Base-by-base conservation (phyloP, 495 filamentous ascomycete species). In the Aspergillus carlsbadensis region DNA sequence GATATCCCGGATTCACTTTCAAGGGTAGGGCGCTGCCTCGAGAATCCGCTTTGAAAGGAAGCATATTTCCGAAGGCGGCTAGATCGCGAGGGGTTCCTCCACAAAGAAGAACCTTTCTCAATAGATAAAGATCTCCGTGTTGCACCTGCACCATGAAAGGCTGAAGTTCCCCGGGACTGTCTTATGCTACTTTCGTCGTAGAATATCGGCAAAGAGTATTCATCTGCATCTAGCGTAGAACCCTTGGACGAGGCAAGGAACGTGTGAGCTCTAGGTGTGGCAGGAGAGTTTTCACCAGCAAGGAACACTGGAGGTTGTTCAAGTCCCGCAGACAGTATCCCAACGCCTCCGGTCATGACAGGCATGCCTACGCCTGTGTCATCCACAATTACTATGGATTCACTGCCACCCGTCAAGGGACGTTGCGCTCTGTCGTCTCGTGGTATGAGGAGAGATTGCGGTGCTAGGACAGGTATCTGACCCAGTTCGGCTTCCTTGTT, bases 321-420 rank as follows among this genome's bases (percentile, higher is more conserved):
- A 7, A 47, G 29, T 13, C 56, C 53, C 6, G 36, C 15, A 26
- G 46, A 36, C 3, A 52, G 13, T n/a, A 56, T 61, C 21, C 41
- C 57, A 20, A 70, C 45, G 10, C 67, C 73, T 20, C 76, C 74
- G 6, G 74, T 71, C 66, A 71, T 75, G 2, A 64, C 37, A 26
- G 70, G 70, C 26, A 71, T 59, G 20, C 71, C 67, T 20, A 74
- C 62, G 6, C 74, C 73, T 26, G 74, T 76, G 43, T 74, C 76
- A 67, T 96, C 89, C 14, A 96, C 84, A 61, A 96, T 94, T 26
- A 95, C 83, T 59, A 96, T 94, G 0, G 91, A 95, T 58, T 89
- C 82, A 69, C 90, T 95, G 6, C 89, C 90, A 35, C 77, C 79
- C 0, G 90, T 93, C 31, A 95, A 76, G 26, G 78, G 84, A 60